A percentile compares a stretch with the other conserved stretches of the same genome.
These are phyloP conservation scores for Mycena sp. DNA, from an alignment of 1,284 basidiomycete species.

Conservation along the genomic window DNA sequence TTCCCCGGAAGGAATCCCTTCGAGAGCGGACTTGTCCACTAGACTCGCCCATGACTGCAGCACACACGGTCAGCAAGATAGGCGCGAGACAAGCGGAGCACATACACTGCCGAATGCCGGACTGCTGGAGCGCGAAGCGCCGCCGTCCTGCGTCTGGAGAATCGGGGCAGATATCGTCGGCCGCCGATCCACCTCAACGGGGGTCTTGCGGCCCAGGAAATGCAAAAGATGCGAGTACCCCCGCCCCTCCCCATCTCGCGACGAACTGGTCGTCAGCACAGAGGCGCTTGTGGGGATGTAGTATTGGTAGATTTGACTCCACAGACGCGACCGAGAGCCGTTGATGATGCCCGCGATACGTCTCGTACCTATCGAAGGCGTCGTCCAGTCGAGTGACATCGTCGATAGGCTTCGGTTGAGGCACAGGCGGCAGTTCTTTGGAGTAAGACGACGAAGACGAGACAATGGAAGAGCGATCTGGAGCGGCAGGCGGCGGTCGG, in stretches of 20 bases:
- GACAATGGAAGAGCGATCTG: conserved; percentile 24
- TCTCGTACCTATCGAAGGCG: conserved; percentile 91
- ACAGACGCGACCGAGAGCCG: conserved; percentile 69
- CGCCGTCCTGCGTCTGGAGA: conserved; percentile 42
- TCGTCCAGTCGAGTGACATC: conserved; percentile 71
- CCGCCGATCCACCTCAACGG: conserved; percentile 41
- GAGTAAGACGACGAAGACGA: conserved; percentile 24
- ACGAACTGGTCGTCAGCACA: conserved; percentile 34
- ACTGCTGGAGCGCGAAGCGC: conserved; percentile 48
- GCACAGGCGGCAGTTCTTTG: conserved; percentile 69
- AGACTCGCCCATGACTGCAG: conserved; percentile 89
- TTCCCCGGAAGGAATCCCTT: conserved; percentile 80
- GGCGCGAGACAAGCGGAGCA: conserved; percentile 28
- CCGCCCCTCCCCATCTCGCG: conserved; percentile 39
- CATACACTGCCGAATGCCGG: conserved; percentile 77
- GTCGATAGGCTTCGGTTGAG: conserved; percentile 37
- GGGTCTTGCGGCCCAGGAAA: conserved; percentile 68
- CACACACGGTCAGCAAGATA: conserved; percentile 12
- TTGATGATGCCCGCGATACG: conserved; percentile 62
- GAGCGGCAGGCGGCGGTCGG: conserved; percentile 62
- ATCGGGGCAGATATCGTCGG: conserved; percentile 71
- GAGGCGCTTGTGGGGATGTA: conserved; percentile 40
- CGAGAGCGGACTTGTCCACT: conserved; percentile 83
- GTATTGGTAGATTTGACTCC: conserved; percentile 49
- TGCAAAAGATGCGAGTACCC: conserved; percentile 56